These are phyloP conservation scores for Scedosporium dehoogii DNA, from an alignment of 2,329 filamentous ascomycete species.

Conservation along the genomic window DNA sequence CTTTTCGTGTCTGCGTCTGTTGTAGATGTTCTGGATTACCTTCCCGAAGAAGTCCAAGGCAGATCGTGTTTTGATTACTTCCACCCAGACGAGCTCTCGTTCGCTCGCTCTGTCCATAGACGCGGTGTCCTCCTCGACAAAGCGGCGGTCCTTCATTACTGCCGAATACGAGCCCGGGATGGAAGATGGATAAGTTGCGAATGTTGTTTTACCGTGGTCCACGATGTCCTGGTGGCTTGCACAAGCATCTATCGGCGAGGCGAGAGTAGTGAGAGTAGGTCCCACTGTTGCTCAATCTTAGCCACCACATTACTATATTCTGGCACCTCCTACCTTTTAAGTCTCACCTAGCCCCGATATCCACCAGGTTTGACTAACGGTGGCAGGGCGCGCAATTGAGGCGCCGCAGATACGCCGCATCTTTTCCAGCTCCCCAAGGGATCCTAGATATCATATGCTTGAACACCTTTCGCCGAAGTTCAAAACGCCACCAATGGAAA, in stretches of 20 bases:
- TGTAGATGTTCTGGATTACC: conserved; percentile 71
- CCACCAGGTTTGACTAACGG: background rate
- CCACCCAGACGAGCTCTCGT: conserved; percentile 68
- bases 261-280: conserved; percentile 64
- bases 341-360: too few species aligned
- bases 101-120: conserved; percentile 62
- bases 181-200: conserved; percentile 72
- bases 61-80: conserved; percentile 80
- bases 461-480: conserved; percentile 79
- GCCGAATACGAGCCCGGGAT: conserved; percentile 56
- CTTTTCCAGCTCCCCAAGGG: conserved; percentile 71
- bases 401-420: conserved; percentile 69
- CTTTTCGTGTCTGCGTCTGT: conserved; percentile 79
- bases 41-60: conserved; percentile 64
- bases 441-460: conserved; percentile 84
- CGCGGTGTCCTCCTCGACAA: conserved; percentile 71
- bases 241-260: conserved; percentile 67
- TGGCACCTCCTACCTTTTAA: background rate
- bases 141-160: conserved; percentile 75
- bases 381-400: conserved; percentile 61
- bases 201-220: conserved; percentile 81
- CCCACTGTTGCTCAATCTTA: background rate
- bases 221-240: conserved; percentile 78
- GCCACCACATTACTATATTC: background rate
- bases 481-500: conserved; percentile 48